phyloP scores from a whole-genome alignment of 768 basidiomycete species.

The Rhizopogon rudus region DNA sequence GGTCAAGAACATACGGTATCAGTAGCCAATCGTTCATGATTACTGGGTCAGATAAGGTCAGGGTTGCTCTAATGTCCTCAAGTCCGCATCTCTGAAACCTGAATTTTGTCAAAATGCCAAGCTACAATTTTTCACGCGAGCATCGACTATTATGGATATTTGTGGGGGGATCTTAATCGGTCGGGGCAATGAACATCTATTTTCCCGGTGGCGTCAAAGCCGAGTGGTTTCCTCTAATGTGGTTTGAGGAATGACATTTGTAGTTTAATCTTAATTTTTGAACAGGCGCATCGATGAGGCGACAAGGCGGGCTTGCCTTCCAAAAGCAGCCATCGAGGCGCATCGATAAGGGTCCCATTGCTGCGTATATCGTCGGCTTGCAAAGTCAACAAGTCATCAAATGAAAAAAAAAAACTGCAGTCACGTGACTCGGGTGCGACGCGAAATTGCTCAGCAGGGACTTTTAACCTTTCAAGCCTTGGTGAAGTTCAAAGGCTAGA shows the following conservation, averaged over 20 bases:
- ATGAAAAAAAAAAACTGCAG: constrained; percentile 1
- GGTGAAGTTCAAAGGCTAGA: too few species aligned
- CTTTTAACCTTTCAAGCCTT: background rate
- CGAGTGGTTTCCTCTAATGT: background rate
- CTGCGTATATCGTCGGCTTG: constrained; percentile 4
- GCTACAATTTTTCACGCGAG: background rate
- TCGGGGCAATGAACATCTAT: background rate
- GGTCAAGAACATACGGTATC: background rate
- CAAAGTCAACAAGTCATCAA: constrained; percentile 6
- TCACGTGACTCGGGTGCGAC: constrained; percentile 6
- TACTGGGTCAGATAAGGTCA: too few species aligned
- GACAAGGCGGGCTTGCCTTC: constrained; percentile 3
- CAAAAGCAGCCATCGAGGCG: constrained; percentile 16
- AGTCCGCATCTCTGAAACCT: background rate
- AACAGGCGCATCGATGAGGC: constrained; percentile 5
- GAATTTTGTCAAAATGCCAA: background rate
- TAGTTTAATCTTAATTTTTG: constrained; percentile 9
- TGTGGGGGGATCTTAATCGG: background rate
- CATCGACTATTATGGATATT: background rate
- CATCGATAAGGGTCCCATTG: constrained; percentile 26
- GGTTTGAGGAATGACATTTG: background rate
- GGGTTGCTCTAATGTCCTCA: background rate
- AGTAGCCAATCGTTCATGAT: background rate
- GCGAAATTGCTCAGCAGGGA: constrained; percentile 5
- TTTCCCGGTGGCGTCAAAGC: background rate